Percentiles rank a stretch among this genome's conserved stretches.
These are phyloP conservation scores for Microascus cirrosus DNA, from an alignment of 2,329 filamentous ascomycete genomes.

Conservation along the genomic window DNA sequence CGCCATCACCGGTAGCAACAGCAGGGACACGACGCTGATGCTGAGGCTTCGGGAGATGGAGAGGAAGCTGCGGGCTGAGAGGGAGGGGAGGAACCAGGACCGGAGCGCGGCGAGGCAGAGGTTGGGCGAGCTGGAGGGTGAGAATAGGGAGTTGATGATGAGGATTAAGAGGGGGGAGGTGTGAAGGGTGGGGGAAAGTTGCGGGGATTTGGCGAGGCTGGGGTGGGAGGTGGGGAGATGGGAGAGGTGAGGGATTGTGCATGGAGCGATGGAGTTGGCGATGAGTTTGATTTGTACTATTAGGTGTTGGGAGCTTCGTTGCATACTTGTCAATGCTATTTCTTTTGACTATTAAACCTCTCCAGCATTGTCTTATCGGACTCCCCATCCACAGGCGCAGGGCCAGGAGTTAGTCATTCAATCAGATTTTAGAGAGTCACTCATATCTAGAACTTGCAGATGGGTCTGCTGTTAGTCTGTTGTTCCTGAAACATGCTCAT, in stretches of 20 bases:
- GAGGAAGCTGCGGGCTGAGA: constrained; percentile 75
- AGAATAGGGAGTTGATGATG: constrained; percentile 61
- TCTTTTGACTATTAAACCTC: too few relatives aligned
- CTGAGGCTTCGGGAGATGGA: constrained; percentile 80
- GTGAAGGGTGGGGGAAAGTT: neutral
- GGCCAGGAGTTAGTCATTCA: too few relatives aligned
- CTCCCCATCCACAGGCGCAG: too few relatives aligned
- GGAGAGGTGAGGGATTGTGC: neutral
- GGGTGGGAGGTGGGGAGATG: neutral
- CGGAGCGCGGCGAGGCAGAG: constrained; percentile 72
- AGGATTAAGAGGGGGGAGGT: constrained; percentile 12
- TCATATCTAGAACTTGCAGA: too few relatives aligned
- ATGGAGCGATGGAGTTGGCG: neutral
- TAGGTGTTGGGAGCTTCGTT: neutral
- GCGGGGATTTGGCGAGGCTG: constrained; percentile 34
- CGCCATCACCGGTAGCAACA: constrained; percentile 8
- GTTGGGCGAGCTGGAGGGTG: constrained; percentile 61
- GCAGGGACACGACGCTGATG: constrained; percentile 66
- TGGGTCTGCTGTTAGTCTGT: too few relatives aligned
- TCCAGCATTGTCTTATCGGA: too few relatives aligned
- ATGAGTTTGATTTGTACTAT: neutral
- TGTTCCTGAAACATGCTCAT: too few relatives aligned
- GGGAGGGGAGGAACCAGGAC: constrained; percentile 77
- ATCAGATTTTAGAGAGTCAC: too few relatives aligned
- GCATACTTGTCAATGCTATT: too few relatives aligned